Percentiles rank a stretch among this genome's conserved stretches.
These are phyloP conservation scores for Alternaria gansuensis DNA, from an alignment of 2,329 filamentous ascomycete species.

Conservation along the genomic window DNA sequence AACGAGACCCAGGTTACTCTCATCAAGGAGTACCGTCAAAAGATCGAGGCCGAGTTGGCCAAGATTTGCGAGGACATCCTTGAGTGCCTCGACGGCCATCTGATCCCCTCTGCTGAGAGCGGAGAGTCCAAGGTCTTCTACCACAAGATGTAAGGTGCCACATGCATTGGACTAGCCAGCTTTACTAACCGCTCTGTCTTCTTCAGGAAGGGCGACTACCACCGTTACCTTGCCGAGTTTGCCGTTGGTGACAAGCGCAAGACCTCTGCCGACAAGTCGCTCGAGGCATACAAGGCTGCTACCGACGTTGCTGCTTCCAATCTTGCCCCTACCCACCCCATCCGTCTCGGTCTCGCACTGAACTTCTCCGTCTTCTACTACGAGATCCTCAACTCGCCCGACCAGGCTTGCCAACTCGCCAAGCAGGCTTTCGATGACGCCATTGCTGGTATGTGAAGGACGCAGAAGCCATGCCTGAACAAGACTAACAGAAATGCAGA, in stretches of 20 bases:
- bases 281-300: constrained; percentile 95
- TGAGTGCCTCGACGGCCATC: constrained; percentile 89
- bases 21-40: constrained; percentile 98
- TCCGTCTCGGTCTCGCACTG: constrained; percentile 87
- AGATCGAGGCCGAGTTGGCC: constrained; percentile 95
- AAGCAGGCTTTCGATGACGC: constrained; percentile 97
- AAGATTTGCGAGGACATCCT: constrained; percentile 99
- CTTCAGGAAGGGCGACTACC: constrained; percentile 96
- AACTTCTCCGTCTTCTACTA: constrained; percentile 99
- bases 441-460: constrained; percentile 73
- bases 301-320: constrained; percentile 90
- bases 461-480: constrained; percentile 6
- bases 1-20: constrained; percentile 87
- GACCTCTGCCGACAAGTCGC: constrained; percentile 89
- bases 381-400: constrained; percentile 97
- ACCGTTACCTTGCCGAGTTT: constrained; percentile 98
- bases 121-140: constrained; percentile 99
- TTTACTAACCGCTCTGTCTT: constrained; percentile 35
- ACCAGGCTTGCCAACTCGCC: constrained; percentile 96
- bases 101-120: constrained; percentile 92
- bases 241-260: constrained; percentile 94
- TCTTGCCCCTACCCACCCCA: constrained; percentile 89
- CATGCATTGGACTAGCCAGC: not conserved
- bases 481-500: constrained; percentile 62
- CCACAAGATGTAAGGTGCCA: constrained; percentile 87